These are phyloP conservation scores for Cryptomeria japonica DNA, from an alignment of 75 land plant species.

Conservation along the genomic window DNA sequence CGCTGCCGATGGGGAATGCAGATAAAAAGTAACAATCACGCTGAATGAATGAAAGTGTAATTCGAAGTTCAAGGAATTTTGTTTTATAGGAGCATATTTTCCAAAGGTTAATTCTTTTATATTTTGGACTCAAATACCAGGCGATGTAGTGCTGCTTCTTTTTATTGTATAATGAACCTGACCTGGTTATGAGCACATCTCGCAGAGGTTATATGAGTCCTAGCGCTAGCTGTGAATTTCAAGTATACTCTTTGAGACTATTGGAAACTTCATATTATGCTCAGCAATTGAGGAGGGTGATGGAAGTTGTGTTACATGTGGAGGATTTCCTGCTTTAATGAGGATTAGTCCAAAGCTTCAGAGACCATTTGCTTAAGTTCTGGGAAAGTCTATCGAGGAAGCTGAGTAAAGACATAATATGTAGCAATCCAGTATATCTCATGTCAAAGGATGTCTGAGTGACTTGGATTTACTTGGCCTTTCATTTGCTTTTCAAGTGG, in stretches of 20 bases:
- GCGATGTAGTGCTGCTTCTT: conserved; percentile 3
- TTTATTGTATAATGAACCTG: neutral
- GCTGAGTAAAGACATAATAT: neutral
- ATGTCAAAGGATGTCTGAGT: neutral
- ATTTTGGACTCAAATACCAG: neutral
- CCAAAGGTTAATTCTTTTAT: neutral
- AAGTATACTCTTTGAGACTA: neutral
- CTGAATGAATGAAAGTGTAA: conserved; percentile 1
- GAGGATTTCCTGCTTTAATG: neutral
- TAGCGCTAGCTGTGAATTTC: neutral
- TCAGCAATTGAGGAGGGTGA: neutral
- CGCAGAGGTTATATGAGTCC: neutral
- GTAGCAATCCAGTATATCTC: neutral
- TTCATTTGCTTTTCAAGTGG: neutral
- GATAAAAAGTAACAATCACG: conserved; percentile 1
- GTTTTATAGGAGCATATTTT: conserved; percentile 10
- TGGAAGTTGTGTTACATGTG: neutral
- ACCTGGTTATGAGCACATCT: neutral
- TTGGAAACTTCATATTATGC: conserved; percentile 2
- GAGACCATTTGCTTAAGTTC: neutral
- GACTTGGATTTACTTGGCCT: neutral
- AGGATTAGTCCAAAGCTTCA: neutral
- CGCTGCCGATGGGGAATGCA: conserved; percentile 23
- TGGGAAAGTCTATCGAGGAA: neutral
- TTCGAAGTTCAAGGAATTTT: neutral